Conservation (phyloP, 1,284 basidiomycete genomes). For the Hemileia vastatrix region DNA sequence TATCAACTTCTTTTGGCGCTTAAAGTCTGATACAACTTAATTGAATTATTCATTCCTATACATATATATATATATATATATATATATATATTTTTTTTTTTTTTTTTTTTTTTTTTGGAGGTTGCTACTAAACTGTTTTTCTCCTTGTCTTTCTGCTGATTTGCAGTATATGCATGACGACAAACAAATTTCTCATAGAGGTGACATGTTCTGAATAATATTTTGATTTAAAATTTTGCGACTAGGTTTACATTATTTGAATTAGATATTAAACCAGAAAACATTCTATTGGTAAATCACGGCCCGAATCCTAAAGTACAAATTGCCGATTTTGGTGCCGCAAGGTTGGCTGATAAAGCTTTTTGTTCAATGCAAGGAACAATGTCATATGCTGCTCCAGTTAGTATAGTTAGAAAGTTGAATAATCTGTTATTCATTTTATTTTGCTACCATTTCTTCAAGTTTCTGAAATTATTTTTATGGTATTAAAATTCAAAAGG, state of each 20-base stretch:
- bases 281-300: conserved; percentile 12
- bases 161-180: conserved; percentile 20
- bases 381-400: conserved; percentile 22
- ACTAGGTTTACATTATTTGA: not conserved
- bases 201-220: conserved; percentile 3
- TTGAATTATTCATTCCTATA: too few species aligned
- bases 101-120: not conserved
- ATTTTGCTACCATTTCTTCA: not conserved
- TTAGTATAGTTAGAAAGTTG: not conserved
- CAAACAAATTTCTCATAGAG: conserved; percentile 16
- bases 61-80: too few species aligned
- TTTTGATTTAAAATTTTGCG: too few species aligned
- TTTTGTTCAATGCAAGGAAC: conserved; percentile 24
- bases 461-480: not conserved
- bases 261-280: conserved; percentile 21
- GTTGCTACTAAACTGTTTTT: not conserved
- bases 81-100: too few species aligned
- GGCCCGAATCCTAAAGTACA: conserved; percentile 13
- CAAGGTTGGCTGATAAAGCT: conserved; percentile 20
- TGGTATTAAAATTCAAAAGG: not conserved
- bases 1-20: conserved; percentile 11
- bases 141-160: not conserved
- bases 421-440: not conserved
- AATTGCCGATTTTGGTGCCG: conserved; percentile 21
- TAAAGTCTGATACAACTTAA: not conserved